phyloP scores from a whole-genome alignment of 768 basidiomycete species.

The Melanogaster broomeanus region DNA sequence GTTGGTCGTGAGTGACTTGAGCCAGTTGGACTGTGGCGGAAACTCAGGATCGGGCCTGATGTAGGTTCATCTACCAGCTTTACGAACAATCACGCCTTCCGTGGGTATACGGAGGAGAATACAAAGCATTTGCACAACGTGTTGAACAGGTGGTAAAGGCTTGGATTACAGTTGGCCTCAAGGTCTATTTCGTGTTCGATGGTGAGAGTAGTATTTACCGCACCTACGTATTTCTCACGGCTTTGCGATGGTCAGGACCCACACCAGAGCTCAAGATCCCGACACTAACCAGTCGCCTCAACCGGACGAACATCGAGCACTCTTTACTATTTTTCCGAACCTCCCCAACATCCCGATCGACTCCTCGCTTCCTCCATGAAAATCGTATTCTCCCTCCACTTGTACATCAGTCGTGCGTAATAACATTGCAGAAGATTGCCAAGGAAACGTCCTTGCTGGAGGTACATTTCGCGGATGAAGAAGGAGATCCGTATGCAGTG shows the following conservation, averaged over 20 bases:
- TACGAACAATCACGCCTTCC: conserved; percentile 61
- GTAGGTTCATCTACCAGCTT: conserved; percentile 76
- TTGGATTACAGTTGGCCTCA: conserved; percentile 69
- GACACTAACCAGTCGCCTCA: conserved; percentile 61
- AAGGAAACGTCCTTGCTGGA: conserved; percentile 41
- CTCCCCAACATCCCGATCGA: conserved; percentile 61
- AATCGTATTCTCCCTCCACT: conserved; percentile 77
- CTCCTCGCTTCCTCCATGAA: conserved; percentile 69
- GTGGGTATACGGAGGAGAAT: conserved; percentile 90
- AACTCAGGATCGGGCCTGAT: conserved; percentile 8
- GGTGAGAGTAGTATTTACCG: conserved; percentile 45
- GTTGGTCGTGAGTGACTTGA: conserved; percentile 73
- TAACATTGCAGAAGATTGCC: conserved; percentile 47
- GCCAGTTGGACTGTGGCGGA: conserved; percentile 2
- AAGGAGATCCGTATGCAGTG: conserved; percentile 83
- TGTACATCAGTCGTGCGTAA: conserved; percentile 55
- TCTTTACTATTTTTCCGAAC: conserved; percentile 82
- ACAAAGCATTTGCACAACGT: conserved; percentile 51
- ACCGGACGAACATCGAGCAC: conserved; percentile 57
- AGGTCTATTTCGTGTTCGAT: conserved; percentile 79
- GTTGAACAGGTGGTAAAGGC: conserved; percentile 55
- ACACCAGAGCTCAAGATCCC: conserved; percentile 72
- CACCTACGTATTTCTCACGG: conserved; percentile 10
- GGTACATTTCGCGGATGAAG: conserved; percentile 76
- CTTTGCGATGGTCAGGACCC: conserved; percentile 49